A percentile compares a stretch with the other conserved stretches of the same genome.
Conservation (phyloP, 345 rosid genomes). For the Rhizophora apiculata region DNA sequence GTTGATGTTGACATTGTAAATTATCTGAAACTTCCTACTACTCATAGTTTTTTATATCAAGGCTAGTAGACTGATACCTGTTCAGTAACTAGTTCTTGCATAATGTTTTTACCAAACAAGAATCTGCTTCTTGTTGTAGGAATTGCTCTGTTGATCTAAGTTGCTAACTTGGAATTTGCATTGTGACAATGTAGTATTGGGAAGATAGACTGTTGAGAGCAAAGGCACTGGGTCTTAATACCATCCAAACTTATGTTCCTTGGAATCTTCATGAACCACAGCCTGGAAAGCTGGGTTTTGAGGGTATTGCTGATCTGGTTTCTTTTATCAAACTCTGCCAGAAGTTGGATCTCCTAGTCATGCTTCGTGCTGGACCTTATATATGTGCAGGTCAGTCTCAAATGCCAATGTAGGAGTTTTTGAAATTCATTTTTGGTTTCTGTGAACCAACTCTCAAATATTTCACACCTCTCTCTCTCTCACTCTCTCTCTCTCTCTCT, state of each 20-base stretch:
- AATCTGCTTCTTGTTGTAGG: not conserved
- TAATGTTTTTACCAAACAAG: too few relatives aligned
- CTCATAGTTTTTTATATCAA: not conserved
- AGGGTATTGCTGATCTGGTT: constrained; percentile 69
- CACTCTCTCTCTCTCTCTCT: too few relatives aligned
- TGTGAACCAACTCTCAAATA: not conserved
- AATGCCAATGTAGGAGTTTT: not conserved
- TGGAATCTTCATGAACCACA: constrained; percentile 98
- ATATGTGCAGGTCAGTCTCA: constrained; percentile 72
- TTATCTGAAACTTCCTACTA: not conserved
- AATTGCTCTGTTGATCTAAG: not conserved
- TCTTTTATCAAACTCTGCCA: constrained; percentile 76
- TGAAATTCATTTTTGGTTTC: not conserved
- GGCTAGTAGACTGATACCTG: too few relatives aligned
- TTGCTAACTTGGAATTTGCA: not conserved
- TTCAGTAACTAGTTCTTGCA: too few relatives aligned
- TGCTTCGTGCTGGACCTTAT: constrained; percentile 96
- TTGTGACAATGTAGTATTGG: constrained; percentile 61
- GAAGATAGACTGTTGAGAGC: constrained; percentile 84
- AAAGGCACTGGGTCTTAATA: constrained; percentile 81
- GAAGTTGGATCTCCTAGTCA: constrained; percentile 71
- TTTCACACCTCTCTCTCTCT: not conserved
- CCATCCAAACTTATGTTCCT: constrained; percentile 85
- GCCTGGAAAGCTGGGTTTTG: constrained; percentile 64
- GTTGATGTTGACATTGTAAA: not conserved